Base-by-base conservation (phyloP, 129 eudicot genomes). In the Tagetes patula region DNA sequence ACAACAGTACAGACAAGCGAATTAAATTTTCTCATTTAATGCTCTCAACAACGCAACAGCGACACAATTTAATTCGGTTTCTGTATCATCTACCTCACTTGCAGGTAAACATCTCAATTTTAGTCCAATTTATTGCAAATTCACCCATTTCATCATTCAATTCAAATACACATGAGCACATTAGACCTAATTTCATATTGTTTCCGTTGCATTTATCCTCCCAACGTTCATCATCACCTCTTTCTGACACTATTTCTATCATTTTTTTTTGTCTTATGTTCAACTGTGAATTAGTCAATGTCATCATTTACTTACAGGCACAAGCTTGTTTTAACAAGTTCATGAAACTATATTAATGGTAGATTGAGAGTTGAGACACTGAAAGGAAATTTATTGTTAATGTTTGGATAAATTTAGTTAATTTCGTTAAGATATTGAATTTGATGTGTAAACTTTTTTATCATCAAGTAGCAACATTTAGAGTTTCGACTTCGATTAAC, bases 21-120 rank as follows among this genome's bases (percentile, higher is more conserved):
- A 83, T 67, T 80, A 66, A 86, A 53, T 76, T 61, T 48, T 46
- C 62, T 54, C 81, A 87, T 87, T 87, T 77, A 87, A 87, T 87
- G 87, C 81, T 66, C 75, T 77, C 89, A 87, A 79, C 92, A 54
- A 79, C 92, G 27, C 83, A 20, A 66, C 59, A 12, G 60, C 45
- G 85, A 65, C 72, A 42, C 52, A 80, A 87, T 84, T 87, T 83
- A 87, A 84, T 87, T 76, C 77, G 67, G 31, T 50, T 71, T 60
- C 65, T 61, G 71, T 60, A 48, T 77, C 71, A 77, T 60, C 58
- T 20, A 75, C 80, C 75, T 63, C 70, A 13, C 36, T 64, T 64
- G 53, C 67, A 67, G 65, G 75, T 74, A 9, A 79, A 38, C 34
- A 31, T 38, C 56, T 48, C 68, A 31, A 10, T 12, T 14, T 65